These are phyloP conservation scores for Xanthoceras sorbifolium DNA, from an alignment of 345 rosid species.

Conservation along the genomic window DNA sequence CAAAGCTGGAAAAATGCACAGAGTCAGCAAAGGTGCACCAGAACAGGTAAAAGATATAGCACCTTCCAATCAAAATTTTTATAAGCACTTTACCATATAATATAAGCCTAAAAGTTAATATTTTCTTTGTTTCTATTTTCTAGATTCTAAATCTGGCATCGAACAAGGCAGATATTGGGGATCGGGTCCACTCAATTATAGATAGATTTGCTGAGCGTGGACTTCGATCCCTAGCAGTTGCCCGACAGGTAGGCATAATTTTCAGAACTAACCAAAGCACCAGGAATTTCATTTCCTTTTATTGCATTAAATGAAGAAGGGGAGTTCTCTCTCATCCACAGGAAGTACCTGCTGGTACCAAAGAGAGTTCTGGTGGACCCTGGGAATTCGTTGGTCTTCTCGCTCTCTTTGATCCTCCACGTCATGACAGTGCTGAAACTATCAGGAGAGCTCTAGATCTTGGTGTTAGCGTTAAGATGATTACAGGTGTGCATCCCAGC, in stretches of 20 bases:
- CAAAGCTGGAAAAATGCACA: constrained; percentile 65
- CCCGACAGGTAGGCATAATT: constrained; percentile 57
- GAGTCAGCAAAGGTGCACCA: constrained; percentile 98
- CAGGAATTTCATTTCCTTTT: not conserved
- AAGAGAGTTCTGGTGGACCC: constrained; percentile 73
- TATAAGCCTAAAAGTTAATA: not conserved
- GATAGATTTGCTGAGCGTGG: constrained; percentile 86
- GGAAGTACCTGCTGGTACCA: constrained; percentile 67
- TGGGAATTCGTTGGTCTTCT: constrained; percentile 92
- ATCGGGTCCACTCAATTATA: constrained; percentile 46
- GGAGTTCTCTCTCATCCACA: constrained; percentile 9
- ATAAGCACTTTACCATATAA: not conserved
- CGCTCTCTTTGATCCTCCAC: constrained; percentile 79
- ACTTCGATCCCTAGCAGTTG: constrained; percentile 85
- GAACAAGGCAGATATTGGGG: constrained; percentile 49
- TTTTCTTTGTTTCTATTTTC: not conserved
- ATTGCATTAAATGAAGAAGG: not conserved
- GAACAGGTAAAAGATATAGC: constrained; percentile 56
- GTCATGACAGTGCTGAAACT: constrained; percentile 78
- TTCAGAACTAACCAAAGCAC: not conserved
- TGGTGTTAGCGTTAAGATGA: constrained; percentile 78
- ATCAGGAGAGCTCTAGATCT: constrained; percentile 73
- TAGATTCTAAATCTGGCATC: constrained; percentile 57
- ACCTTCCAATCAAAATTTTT: not conserved
- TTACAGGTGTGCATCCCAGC: constrained; percentile 48